Evolutionary conservation across 192 early-diverging fungal species (phyloP), one percentile per base, ranked within the genome.

Genomic region (Coemansia sp.): DNA sequence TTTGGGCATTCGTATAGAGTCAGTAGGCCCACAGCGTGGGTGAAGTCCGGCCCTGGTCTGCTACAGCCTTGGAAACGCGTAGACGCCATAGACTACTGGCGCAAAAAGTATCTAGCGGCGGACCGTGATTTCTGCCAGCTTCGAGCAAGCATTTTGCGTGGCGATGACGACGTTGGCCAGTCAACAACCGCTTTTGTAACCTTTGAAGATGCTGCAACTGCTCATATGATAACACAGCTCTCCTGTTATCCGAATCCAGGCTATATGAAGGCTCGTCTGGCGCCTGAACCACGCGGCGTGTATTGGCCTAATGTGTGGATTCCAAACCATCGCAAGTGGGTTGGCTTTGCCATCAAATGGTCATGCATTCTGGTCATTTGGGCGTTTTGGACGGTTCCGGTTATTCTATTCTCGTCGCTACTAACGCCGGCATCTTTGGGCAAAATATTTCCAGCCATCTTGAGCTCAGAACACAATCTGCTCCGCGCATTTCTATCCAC

Each of bases 131-230:
- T 85, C 57, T 59, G 43, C 50, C 58, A 78, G 72, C 62, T 66
- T 55, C 68, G 80, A 67, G 43, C 47, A 7, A 64, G 45, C 23
- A 37, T 63, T 37, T 10, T 15, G 10, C 40, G 42, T 13, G 39
- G 54, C 53, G 16, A 45, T 0, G 73, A 61, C 38, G 55, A 63
- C 19, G 15, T 31, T 2, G 58, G 60, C 3, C 58, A 43, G 13
- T 80, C 87, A 1, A 84, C 80, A 13, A 83, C 86, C 19, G 89
- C 86, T 2, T 91, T 91, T 57, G 87, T 91, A n/a, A 91, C 89
- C 13, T 91, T 88, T 61, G 81, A 84, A 50, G 79, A 84, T 23
- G 75, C 87, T n/a, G 77, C 80, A 19, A 81, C 84, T 36, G 89
- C 89, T 74, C 84, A 84, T 59, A 73, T 87, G 40, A 78, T 81